Base-by-base conservation (phyloP, 2,329 filamentous ascomycete genomes). In the Colletotrichum sp. region DNA sequence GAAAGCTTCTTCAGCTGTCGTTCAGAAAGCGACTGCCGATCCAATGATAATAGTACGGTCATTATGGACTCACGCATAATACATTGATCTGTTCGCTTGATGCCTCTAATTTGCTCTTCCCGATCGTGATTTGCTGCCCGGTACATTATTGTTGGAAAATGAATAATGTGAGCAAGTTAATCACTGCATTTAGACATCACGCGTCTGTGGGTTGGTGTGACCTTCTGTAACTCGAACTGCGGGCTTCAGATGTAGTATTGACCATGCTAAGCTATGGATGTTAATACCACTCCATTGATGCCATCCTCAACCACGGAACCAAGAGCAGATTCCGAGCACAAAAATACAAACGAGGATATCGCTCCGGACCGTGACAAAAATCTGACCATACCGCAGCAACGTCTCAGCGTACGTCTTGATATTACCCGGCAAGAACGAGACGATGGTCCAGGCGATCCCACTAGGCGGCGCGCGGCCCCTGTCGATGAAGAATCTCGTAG, bases 321-420 rank as follows among this genome's bases (percentile, higher is more conserved):
- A 91, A 49, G 86, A 84, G 76, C 85, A 88, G 12, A 89, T 87
- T 15, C 94, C 94, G 77, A 96, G 83, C 68, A 96, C 93, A 84
- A 96, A 96, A 10, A 96, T 90, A 76, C 94, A 92, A 3, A 94
- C 91, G 87, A 96, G 87, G n/a, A 94, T 92, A 83, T 96, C 94
- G 36, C 89, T 89, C 81, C 93, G 90, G 28, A 96, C 91, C 6
- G 94, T 95, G 70, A 89, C 91, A 79, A 94, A 93, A 71, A 96
- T 95, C 82, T 93, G 90, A 21, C 89, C 89, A 82, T 96, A 96
- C 78, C 92, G 87, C 81, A 93, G 86, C 49, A 87, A 88, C 32
- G 93, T 87, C 80, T 89, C 88, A 24, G 94, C 83, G 81, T 93
- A 94, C 6, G 90, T 89, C 80, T 88, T 90, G 71, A 91, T 89